Evolutionary conservation across 1,139 yeast genomes (phyloP), one percentile per base, ranked within the genome.

Genomic region (Neolecta irregularis): DNA sequence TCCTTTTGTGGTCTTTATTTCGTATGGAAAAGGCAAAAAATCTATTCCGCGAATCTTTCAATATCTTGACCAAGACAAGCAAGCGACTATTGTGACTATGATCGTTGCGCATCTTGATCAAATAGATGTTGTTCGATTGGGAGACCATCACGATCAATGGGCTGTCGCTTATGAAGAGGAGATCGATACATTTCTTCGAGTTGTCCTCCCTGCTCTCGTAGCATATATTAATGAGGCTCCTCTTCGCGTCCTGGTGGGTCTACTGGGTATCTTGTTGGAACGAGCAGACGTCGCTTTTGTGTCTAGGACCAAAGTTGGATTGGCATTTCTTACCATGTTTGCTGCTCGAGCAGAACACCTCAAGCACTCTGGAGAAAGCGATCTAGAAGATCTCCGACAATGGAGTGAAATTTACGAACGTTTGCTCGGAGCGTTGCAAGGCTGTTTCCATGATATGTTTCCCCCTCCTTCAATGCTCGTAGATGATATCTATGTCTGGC

Each of bases 401-500:
- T 85, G 96, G 96, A 68, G 78, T 28, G 64, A 69, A 36, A 72
- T 85, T 42, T 88, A 85, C 54, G 92, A 80, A 55, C 74, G 72
- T 47, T 62, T 88, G 44, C 88, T 88, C 59, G 71, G 77, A 19
- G 64, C 76, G 4, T 62, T 85, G 44, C 92, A 81, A 55, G 80
- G 85, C 16, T 73, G 81, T 54, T 65, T 88, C 40, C 64, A 76
- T 2, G 64, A 72, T 19, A 70, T 85, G 37, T 85, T 88, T 75
- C 95, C 96, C 36, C 83, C 88, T 34, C 50, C 56, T 42, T 33
- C 34, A 6, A 34, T 36, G n/a, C 35, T 31, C 23, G 77, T 69
- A 42, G 93, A 80, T 51, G 85, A 76, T 45, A 71, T 92, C 0
- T 83, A 85, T 50, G 85, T 83, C 33, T 88, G 98, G 98, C 96